Base-by-base conservation (phyloP, 805 yeast genomes). In the Ogataea pini region DNA sequence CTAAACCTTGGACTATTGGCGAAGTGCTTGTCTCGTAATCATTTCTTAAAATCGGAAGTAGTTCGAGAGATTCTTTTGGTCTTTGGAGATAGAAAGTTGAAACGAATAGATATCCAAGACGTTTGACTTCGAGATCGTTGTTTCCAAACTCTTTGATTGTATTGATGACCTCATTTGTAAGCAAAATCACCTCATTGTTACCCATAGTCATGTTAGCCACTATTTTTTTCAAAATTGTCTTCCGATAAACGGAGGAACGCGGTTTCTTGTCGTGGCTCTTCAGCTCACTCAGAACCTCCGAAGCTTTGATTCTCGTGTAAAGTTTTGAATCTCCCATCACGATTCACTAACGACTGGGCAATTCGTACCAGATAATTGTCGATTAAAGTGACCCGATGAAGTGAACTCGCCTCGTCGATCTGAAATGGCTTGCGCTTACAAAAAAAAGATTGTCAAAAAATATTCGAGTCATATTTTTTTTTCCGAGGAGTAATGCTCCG, bases 201-300 rank as follows among this genome's bases (percentile, higher is more conserved):
- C 90, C 89, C 67, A 89, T 75, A 5, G 95, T 85, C 66, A 89
- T 77, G 65, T 90, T 91, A 36, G 96, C 92, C 7, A 91, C 74
- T 22, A 89, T 77, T 59, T 86, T 86, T 64, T 83, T 84, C 59
- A 92, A 63, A 1, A 83, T 76, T 9, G 71, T 68, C 56, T 77
- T 80, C 52, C 65, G 71, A n/a, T 67, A 48, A 3, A 57, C 62
- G 19, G 63, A 60, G 2, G 68, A 56, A 44, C 66, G 71, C 16
- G 69, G 57, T 56, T 73, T 74, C 61, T 72, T 75, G 50, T 70
- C 72, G 22, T 71, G 57, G 12, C 56, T 58, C 14, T 51, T 54
- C 16, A 68, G 55, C 44, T 70, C 74, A 12, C 56, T 49, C 9
- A 54, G 45, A 2, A 70, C 47, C 44, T 69, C 73, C 3, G 62